Evolutionary conservation across 768 basidiomycete species (phyloP).

Genomic region (Suillus luteus): DNA sequence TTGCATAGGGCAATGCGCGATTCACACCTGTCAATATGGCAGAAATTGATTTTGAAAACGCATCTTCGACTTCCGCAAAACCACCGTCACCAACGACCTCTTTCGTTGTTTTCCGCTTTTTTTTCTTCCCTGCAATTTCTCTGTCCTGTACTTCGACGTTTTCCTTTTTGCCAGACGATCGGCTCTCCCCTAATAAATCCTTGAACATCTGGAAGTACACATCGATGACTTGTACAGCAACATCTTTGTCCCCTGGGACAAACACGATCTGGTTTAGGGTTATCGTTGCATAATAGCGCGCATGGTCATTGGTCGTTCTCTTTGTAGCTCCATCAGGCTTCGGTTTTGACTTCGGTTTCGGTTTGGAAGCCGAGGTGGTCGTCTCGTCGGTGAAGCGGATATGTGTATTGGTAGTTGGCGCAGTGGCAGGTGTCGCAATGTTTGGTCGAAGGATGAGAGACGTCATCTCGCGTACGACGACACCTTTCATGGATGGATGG

Average conservation of each 20-base stretch:
- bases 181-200: conserved; percentile 74
- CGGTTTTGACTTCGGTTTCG: conserved; percentile 14
- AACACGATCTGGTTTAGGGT: conserved; percentile 94
- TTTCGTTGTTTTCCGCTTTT: conserved; percentile 38
- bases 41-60: conserved; percentile 79
- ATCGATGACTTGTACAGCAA: conserved; percentile 78
- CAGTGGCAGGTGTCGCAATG: conserved; percentile 37
- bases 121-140: conserved; percentile 24
- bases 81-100: conserved; percentile 61
- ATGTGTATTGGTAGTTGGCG: conserved; percentile 40
- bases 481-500: conserved; percentile 90
- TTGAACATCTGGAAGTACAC: conserved; percentile 95
- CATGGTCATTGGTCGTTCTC: conserved; percentile 63
- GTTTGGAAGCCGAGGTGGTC: conserved; percentile 4
- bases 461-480: conserved; percentile 86
- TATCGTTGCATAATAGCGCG: conserved; percentile 88
- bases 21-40: conserved; percentile 94
- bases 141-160: conserved; percentile 36
- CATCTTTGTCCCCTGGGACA: conserved; percentile 61
- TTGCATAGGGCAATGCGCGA: conserved; percentile 91
- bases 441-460: conserved; percentile 67
- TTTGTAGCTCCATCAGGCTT: conserved; percentile 34
- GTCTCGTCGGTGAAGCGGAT: conserved; percentile 52
- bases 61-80: conserved; percentile 75
- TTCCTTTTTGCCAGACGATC: conserved; percentile 24